Percentiles rank a stretch among this genome's conserved stretches.
Conservation (phyloP, 129 eudicot genomes). For the Smallanthus sonchifolius region DNA sequence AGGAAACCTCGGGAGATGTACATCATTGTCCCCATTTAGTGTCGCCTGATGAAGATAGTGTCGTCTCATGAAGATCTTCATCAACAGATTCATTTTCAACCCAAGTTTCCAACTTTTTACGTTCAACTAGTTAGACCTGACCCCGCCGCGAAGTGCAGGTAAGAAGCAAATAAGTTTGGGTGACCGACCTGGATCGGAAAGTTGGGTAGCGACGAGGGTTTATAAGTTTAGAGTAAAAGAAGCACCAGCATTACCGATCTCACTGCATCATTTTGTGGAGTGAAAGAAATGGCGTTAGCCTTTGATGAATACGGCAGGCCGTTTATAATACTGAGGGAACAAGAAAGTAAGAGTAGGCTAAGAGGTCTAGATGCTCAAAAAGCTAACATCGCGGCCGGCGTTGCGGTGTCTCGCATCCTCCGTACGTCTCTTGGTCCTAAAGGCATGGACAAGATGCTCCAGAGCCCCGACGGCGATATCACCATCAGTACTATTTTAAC, state of each 20-base stretch:
- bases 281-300: slow-evolving; percentile 78
- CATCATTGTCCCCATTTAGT: too few relatives aligned
- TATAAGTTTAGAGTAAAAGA: slow-evolving; percentile 19
- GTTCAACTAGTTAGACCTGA: too few relatives aligned
- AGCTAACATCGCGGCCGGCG: slow-evolving; percentile 91
- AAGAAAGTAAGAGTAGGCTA: slow-evolving; percentile 71
- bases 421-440: slow-evolving; percentile 96
- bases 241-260: not conserved
- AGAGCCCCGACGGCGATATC: slow-evolving; percentile 91
- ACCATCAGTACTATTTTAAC: slow-evolving; percentile 53
- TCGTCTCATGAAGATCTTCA: too few relatives aligned
- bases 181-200: too few relatives aligned
- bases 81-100: too few relatives aligned
- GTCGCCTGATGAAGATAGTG: too few relatives aligned
- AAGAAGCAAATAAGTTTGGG: too few relatives aligned
- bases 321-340: slow-evolving; percentile 76
- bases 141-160: too few relatives aligned
- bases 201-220: not conserved
- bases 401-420: slow-evolving; percentile 94
- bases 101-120: too few relatives aligned
- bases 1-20: too few relatives aligned
- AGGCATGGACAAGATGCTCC: slow-evolving; percentile 98
- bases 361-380: slow-evolving; percentile 95
- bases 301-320: slow-evolving; percentile 96
- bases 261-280: slow-evolving; percentile 12